Percentiles rank a stretch among this genome's conserved stretches.
Conservation (phyloP, 768 basidiomycete genomes). For the Mycena pura region DNA sequence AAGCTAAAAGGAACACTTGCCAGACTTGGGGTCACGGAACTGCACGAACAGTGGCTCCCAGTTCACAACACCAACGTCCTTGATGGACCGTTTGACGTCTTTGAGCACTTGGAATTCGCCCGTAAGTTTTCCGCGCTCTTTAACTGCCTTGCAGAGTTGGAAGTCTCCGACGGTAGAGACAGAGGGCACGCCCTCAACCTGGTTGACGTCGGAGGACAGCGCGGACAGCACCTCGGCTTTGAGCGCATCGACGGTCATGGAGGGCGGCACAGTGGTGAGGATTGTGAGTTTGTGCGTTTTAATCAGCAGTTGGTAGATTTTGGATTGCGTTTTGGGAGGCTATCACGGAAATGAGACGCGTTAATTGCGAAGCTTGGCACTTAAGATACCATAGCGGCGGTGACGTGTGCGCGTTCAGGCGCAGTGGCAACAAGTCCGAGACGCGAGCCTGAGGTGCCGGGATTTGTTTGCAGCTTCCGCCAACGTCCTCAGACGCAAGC, state of each 20-base stretch:
- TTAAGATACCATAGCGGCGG: too few relatives aligned
- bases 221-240: conserved; percentile 72
- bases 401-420: too few relatives aligned
- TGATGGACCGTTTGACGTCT: conserved; percentile 42
- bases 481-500: neutral
- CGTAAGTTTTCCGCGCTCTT: conserved; percentile 58
- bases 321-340: conserved; percentile 64
- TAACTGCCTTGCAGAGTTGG: conserved; percentile 64
- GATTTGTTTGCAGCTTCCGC: neutral
- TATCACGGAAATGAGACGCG: conserved; percentile 28
- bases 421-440: too few relatives aligned
- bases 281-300: conserved; percentile 78
- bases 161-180: conserved; percentile 55
- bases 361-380: neutral
- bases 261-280: conserved; percentile 61
- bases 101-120: conserved; percentile 62
- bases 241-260: conserved; percentile 59
- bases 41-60: conserved; percentile 77
- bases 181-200: conserved; percentile 33
- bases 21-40: conserved; percentile 62
- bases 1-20: conserved; percentile 55
- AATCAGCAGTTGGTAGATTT: conserved; percentile 70
- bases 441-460: too few relatives aligned
- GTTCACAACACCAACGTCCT: conserved; percentile 58
- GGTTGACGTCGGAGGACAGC: conserved; percentile 50